Conservation (phyloP, 768 basidiomycete genomes). For the Tricholoma bakamatsutake region DNA sequence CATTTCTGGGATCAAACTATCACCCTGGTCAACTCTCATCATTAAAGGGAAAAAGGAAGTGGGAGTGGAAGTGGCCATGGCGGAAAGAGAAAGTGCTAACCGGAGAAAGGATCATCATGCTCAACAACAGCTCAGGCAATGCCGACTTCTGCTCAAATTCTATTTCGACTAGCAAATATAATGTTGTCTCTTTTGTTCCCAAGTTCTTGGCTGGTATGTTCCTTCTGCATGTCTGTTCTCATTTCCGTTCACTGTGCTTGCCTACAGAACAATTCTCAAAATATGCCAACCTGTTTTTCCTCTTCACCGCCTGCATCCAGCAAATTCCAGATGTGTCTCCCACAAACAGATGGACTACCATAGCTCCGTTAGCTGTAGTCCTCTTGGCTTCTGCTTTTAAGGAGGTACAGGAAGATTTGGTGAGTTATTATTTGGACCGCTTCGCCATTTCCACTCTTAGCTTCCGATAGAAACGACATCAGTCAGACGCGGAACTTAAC, state of each 20-base stretch:
- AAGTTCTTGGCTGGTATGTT: constrained; percentile 87
- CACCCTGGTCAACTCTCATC: constrained; percentile 27
- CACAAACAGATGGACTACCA: constrained; percentile 92
- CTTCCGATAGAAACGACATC: constrained; percentile 79
- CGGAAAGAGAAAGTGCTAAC: constrained; percentile 54
- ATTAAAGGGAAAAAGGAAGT: constrained; percentile 24
- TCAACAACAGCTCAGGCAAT: constrained; percentile 72
- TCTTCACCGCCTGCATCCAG: constrained; percentile 96
- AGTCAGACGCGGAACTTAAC: constrained; percentile 90
- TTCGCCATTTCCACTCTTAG: not conserved
- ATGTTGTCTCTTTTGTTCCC: constrained; percentile 76
- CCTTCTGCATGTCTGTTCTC: not conserved
- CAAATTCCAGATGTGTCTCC: constrained; percentile 98
- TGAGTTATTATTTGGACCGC: constrained; percentile 30
- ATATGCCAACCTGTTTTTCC: constrained; percentile 97
- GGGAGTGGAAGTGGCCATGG: constrained; percentile 84
- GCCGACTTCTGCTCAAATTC: constrained; percentile 72
- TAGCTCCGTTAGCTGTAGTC: constrained; percentile 83
- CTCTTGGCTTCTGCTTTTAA: constrained; percentile 93
- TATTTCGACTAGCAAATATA: constrained; percentile 95
- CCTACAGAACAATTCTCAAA: constrained; percentile 91
- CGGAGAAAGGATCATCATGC: constrained; percentile 75
- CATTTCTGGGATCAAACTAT: constrained; percentile 27
- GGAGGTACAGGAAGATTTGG: constrained; percentile 91
- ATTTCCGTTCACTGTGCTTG: not conserved